These are phyloP conservation scores for Epicoccum sorghinum DNA, from an alignment of 2,329 filamentous ascomycete genomes.

Conservation along the genomic window DNA sequence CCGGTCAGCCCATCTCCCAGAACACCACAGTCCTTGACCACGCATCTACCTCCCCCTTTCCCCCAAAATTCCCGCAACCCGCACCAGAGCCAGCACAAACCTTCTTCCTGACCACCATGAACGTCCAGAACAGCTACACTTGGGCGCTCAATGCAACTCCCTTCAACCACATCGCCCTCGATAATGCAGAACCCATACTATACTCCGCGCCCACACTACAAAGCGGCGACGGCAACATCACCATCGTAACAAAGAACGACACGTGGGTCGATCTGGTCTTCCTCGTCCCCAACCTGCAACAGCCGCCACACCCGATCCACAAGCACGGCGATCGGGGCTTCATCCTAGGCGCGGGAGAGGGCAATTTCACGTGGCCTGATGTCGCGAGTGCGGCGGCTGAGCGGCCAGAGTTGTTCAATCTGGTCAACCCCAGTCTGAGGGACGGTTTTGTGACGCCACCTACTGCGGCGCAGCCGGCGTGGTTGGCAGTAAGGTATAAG, in stretches of 20 bases:
- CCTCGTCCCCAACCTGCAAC: conserved; percentile 30
- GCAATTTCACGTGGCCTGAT: conserved; percentile 57
- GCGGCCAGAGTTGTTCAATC: conserved; percentile 61
- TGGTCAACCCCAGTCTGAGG: conserved; percentile 60
- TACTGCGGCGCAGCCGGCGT: conserved; percentile 29
- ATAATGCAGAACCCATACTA: conserved; percentile 55
- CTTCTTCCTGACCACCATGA: conserved; percentile 46
- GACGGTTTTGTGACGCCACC: conserved; percentile 56
- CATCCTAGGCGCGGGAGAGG: conserved; percentile 58
- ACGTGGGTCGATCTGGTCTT: conserved; percentile 45
- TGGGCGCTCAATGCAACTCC: conserved; percentile 60
- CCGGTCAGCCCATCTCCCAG: conserved; percentile 52
- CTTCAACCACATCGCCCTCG: conserved; percentile 45
- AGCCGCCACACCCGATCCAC: conserved; percentile 67
- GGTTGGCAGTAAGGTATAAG: conserved; percentile 55
- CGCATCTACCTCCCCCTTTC: conserved; percentile 54
- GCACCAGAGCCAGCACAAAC: conserved; percentile 54
- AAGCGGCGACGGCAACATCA: conserved; percentile 52
- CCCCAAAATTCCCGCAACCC: conserved; percentile 49
- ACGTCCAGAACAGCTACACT: conserved; percentile 52
- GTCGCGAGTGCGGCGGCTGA: conserved; percentile 59
- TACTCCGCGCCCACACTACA: conserved; percentile 43
- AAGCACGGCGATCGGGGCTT: conserved; percentile 69
- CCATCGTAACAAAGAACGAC: conserved; percentile 44
- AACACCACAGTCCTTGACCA: conserved; percentile 51